Conservation (phyloP, 345 rosid species). For the Rhodamnia argentea region DNA sequence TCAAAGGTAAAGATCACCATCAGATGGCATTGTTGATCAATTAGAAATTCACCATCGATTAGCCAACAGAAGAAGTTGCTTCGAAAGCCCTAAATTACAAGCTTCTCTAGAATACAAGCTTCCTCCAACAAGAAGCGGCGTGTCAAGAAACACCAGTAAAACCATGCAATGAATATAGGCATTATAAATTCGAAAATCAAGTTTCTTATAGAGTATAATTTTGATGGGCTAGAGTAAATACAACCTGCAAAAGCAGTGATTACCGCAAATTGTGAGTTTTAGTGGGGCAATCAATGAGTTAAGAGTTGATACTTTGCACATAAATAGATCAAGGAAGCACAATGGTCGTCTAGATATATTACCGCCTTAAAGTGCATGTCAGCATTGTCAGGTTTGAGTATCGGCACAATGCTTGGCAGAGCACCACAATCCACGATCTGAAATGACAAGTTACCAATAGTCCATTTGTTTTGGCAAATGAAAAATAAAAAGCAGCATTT, state of each 20-base stretch:
- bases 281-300: not conserved
- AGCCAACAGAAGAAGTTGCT: too few relatives aligned
- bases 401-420: conserved; percentile 48
- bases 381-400: conserved; percentile 63
- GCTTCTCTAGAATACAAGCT: not conserved
- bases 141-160: too few relatives aligned
- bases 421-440: conserved; percentile 69
- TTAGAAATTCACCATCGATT: too few relatives aligned
- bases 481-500: not conserved
- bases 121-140: too few relatives aligned
- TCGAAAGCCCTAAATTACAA: not conserved
- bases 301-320: not conserved
- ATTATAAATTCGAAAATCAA: too few relatives aligned
- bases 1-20: not conserved
- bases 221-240: too few relatives aligned
- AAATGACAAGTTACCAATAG: conserved; percentile 1
- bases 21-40: not conserved
- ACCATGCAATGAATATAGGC: too few relatives aligned
- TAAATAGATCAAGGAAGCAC: not conserved
- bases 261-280: not conserved
- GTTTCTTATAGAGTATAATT: too few relatives aligned
- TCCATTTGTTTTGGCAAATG: not conserved
- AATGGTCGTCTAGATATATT: not conserved
- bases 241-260: not conserved
- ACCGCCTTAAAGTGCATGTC: conserved; percentile 69